These are phyloP conservation scores for Sporothrix globosa DNA, from an alignment of 2,329 filamentous ascomycete species.

Conservation along the genomic window DNA sequence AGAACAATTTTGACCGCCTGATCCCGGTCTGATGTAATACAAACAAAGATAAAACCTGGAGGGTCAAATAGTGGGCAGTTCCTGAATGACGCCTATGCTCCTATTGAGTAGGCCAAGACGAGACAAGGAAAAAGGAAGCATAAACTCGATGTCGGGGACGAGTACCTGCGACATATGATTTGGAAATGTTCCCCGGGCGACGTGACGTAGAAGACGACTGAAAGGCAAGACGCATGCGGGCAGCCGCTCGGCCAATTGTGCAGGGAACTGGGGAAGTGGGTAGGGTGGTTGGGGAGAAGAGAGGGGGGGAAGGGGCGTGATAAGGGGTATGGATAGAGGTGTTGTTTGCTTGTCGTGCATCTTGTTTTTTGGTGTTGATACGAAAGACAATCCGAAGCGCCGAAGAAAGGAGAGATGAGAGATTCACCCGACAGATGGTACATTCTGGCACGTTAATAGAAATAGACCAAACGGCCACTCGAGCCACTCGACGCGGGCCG, in stretches of 20 bases:
- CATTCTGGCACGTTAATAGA: neutral
- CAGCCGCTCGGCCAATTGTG: slow-evolving; percentile 19
- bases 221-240: slow-evolving; percentile 17
- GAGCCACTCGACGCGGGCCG: neutral
- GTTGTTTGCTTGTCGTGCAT: neutral
- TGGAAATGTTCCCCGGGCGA: neutral
- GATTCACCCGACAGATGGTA: neutral
- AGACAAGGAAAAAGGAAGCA: neutral
- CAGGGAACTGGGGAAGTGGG: slow-evolving; percentile 6
- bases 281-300: neutral
- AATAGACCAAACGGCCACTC: neutral
- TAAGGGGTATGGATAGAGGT: neutral
- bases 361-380: neutral
- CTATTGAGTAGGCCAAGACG: neutral
- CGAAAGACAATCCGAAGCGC: neutral
- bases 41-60: neutral
- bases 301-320: no score
- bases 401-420: neutral
- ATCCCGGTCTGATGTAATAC: neutral
- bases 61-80: neutral
- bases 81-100: neutral
- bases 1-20: neutral
- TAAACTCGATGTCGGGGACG: neutral
- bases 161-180: neutral
- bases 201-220: slow-evolving; percentile 14